Conservation (phyloP, 352 stramenopile species). For the Phytophthora agathidicida region DNA sequence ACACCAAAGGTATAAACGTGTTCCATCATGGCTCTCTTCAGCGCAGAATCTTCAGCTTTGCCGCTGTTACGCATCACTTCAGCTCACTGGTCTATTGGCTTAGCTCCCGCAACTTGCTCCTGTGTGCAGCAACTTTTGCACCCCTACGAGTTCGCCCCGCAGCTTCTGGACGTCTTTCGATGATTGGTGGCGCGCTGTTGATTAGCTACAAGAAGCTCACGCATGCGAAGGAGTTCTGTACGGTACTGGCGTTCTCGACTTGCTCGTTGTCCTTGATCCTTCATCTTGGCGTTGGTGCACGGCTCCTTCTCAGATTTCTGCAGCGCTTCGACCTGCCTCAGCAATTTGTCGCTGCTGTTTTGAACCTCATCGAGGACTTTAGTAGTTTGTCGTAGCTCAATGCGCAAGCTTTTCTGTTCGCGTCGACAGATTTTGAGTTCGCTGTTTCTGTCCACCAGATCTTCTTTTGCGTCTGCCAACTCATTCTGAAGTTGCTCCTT, state of each 20-base stretch:
- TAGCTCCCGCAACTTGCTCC: not conserved
- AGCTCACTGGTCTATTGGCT: slow-evolving; percentile 23
- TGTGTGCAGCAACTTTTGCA: slow-evolving; percentile 52
- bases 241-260: slow-evolving; percentile 35
- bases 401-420: slow-evolving; percentile 27
- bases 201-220: slow-evolving; percentile 52
- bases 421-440: slow-evolving; percentile 29
- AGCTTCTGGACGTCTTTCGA: slow-evolving; percentile 56
- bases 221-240: slow-evolving; percentile 50
- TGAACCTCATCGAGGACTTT: slow-evolving; percentile 14
- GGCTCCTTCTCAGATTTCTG: slow-evolving; percentile 9
- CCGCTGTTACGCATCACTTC: slow-evolving; percentile 21
- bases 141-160: slow-evolving; percentile 51
- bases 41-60: slow-evolving; percentile 39
- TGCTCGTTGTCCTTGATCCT: slow-evolving; percentile 29
- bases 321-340: slow-evolving; percentile 16
- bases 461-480: slow-evolving; percentile 36
- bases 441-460: slow-evolving; percentile 43
- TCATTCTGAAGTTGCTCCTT: slow-evolving; percentile 33
- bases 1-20: slow-evolving; percentile 39
- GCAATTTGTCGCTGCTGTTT: slow-evolving; percentile 17
- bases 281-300: slow-evolving; percentile 3
- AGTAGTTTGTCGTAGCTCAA: slow-evolving; percentile 22
- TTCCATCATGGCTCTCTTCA: slow-evolving; percentile 53
- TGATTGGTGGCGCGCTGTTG: slow-evolving; percentile 51